These are phyloP conservation scores for Boletus rubropictus DNA, from an alignment of 768 basidiomycete species.

Conservation along the genomic window DNA sequence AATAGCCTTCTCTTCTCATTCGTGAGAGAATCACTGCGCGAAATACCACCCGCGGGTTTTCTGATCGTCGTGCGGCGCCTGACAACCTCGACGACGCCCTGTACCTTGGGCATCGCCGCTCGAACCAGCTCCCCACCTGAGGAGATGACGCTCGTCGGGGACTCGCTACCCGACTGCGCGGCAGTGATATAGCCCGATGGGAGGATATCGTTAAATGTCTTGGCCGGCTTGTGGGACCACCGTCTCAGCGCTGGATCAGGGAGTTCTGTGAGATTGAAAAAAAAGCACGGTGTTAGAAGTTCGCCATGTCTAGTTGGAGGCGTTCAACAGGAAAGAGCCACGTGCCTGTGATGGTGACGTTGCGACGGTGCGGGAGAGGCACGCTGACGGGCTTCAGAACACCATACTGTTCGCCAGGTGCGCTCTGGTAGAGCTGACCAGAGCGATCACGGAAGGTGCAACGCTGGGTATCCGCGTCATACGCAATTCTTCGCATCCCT, in stretches of 20 bases:
- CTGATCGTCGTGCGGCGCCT: constrained; percentile 17
- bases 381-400: constrained; percentile 33
- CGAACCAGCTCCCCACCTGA: constrained; percentile 31
- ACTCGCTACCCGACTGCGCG: constrained; percentile 18
- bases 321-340: background rate
- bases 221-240: constrained; percentile 19
- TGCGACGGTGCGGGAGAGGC: constrained; percentile 22
- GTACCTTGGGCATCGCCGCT: constrained; percentile 37
- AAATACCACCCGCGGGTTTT: background rate
- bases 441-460: constrained; percentile 46
- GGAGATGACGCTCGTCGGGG: constrained; percentile 4
- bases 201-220: constrained; percentile 45
- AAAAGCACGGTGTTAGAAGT: background rate
- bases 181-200: constrained; percentile 42
- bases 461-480: constrained; percentile 47
- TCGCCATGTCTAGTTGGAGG: no score
- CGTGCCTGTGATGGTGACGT: constrained; percentile 22
- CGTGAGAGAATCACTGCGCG: constrained; percentile 8
- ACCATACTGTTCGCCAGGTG: constrained; percentile 43
- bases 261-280: constrained; percentile 12
- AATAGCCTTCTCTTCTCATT: constrained; percentile 22
- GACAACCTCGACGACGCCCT: constrained; percentile 31
- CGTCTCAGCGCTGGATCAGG: constrained; percentile 24
- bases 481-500: constrained; percentile 46
- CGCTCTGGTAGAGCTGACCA: constrained; percentile 41